A percentile compares a stretch with the other conserved stretches of the same genome.
Evolutionary conservation across 164 flowering plant genomes (phyloP).

Genomic region (Berberis thunbergii): DNA sequence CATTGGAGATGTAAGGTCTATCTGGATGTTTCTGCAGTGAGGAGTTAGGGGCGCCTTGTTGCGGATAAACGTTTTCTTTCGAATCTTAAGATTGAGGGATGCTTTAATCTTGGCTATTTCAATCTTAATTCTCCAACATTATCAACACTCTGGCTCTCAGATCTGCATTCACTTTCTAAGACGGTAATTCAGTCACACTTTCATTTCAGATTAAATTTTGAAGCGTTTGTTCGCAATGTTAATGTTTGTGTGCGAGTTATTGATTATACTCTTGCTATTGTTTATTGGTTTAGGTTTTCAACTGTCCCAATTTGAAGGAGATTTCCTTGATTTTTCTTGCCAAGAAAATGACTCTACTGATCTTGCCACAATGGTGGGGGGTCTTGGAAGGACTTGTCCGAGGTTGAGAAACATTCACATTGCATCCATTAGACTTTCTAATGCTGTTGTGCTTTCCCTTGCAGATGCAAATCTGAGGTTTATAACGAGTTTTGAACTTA

Average conservation of each 20-base stretch:
- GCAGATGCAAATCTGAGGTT: constrained; percentile 83
- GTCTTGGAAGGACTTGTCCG: constrained; percentile 70
- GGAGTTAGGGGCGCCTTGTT: constrained; percentile 86
- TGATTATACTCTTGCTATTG: background rate
- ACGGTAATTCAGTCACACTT: constrained; percentile 32
- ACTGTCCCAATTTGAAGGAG: constrained; percentile 83
- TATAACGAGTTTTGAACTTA: constrained; percentile 5
- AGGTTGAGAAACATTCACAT: constrained; percentile 78
- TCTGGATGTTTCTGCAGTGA: constrained; percentile 40
- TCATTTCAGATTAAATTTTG: background rate
- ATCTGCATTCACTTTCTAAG: constrained; percentile 71
- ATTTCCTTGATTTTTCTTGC: constrained; percentile 75
- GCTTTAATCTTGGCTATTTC: constrained; percentile 65
- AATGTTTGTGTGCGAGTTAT: background rate
- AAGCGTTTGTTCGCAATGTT: background rate
- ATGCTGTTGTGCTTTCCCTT: constrained; percentile 77
- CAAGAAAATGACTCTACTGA: constrained; percentile 77
- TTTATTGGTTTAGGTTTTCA: constrained; percentile 42
- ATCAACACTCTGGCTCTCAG: constrained; percentile 85
- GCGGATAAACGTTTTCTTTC: constrained; percentile 68
- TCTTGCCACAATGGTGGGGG: constrained; percentile 50
- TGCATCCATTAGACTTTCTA: constrained; percentile 68
- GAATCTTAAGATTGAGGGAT: constrained; percentile 88
- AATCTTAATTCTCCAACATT: constrained; percentile 62
- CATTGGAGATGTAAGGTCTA: too few relatives aligned